Evolutionary conservation across 305 asterid species (phyloP), one percentile per base, ranked within the genome.

Genomic region (Plantago lanceolata): DNA sequence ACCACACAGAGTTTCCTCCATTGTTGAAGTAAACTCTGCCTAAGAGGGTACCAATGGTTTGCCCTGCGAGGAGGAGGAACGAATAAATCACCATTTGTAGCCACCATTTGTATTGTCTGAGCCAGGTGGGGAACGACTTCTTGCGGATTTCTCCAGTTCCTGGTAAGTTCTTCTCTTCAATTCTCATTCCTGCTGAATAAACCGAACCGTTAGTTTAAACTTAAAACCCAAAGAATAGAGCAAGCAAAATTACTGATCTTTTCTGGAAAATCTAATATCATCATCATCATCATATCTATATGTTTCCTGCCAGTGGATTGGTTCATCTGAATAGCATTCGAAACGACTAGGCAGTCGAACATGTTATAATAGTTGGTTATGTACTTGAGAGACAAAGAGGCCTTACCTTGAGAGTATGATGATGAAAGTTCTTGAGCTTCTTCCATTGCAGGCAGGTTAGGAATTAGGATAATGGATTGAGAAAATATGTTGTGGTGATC

Each of bases 1-100:
- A 24, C 89, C 90, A 83, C 45, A 73, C 61, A 44, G 90, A 83
- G 12, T 78, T 64, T 24, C 90, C 96, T n/a, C 96, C 90, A 6
- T 83, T 80, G 68, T 74, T 67, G 73, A 74, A 87, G 66, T 87
- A 87, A 16, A 77, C 12, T 47, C 85, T 68, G 53, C 85, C 79
- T 8, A 87, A 37, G 19, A 87, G 61, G 1, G 76, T 67, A 17
- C 87, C 87, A 0, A 63, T 55, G 3, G 85, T 55, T 53, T 81
- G 87, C 4, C 96, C 94, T 51, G 80, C 77, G 17, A 87, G 63
- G 55, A 79, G 71, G 50, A 82, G 64, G 29, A 83, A 19, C 0
- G 82, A 15, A 67, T 78, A 85, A 17, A 80, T 19, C 5, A 71
- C 48, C 80, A 81, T 77, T 45, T 79, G 73, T n/a, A 83, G 59